Conservation (phyloP, 305 asterid genomes). For the Solanum hybrid region DNA sequence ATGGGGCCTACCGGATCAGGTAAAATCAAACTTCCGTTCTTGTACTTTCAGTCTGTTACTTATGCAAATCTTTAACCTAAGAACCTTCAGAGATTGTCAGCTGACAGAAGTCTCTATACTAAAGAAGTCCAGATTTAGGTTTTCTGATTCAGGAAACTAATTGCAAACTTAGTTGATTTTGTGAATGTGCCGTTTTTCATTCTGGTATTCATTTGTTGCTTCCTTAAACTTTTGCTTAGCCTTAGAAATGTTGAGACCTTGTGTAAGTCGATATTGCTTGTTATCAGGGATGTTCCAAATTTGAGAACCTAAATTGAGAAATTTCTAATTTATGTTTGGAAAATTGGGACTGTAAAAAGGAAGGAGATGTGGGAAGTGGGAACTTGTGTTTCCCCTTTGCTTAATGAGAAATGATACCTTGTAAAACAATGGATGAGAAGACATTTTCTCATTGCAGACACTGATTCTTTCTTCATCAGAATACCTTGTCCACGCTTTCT, state of each 20-base stretch:
- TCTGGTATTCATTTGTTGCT: not conserved
- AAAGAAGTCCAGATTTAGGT: not conserved
- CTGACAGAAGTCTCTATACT: not conserved
- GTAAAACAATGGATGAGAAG: not conserved
- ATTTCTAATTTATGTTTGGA: not conserved
- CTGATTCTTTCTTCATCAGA: not conserved
- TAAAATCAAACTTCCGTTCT: conserved; percentile 14
- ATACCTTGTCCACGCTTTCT: not conserved
- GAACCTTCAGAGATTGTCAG: not conserved
- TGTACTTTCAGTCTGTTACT: not conserved
- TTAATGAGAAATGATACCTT: not conserved
- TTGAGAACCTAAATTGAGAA: not conserved
- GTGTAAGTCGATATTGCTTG: not conserved
- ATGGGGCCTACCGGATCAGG: conserved; percentile 99
- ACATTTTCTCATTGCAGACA: not conserved
- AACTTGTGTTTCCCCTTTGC: not conserved
- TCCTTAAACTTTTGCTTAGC: not conserved
- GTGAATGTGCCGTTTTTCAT: not conserved
- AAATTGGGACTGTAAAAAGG: not conserved
- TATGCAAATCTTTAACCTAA: not conserved
- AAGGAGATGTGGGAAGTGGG: not conserved
- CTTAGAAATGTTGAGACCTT: not conserved
- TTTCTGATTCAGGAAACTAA: not conserved
- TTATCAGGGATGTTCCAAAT: not conserved
- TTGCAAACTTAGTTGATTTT: not conserved